A percentile compares a stretch with the other conserved stretches of the same genome.
phyloP scores from a whole-genome alignment of 352 stramenopile genomes.

The Phytophthora pinifolia region DNA sequence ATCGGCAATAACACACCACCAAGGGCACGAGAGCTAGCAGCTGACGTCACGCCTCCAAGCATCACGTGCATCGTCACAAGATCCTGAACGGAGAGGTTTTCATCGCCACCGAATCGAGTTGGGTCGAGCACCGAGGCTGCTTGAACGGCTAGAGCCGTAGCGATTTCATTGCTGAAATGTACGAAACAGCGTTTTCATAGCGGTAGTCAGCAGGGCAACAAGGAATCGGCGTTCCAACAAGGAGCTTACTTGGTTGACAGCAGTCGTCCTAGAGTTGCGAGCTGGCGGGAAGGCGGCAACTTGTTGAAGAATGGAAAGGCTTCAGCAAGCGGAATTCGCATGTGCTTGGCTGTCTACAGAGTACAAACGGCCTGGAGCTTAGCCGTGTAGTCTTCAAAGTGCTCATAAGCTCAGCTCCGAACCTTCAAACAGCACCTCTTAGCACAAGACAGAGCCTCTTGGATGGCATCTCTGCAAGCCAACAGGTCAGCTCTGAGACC shows the following conservation, averaged over 20 bases:
- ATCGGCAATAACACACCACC: slow-evolving; percentile 22
- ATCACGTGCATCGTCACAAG: slow-evolving; percentile 25
- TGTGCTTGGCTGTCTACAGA: slow-evolving; percentile 21
- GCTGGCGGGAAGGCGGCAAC: slow-evolving; percentile 7
- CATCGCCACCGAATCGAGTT: slow-evolving; percentile 14
- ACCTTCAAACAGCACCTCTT: slow-evolving; percentile 18
- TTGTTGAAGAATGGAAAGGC: slow-evolving; percentile 12
- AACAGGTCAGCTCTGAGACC: neutral
- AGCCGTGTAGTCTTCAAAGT: too few relatives aligned
- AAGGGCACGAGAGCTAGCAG: slow-evolving; percentile 11
- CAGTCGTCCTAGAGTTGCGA: slow-evolving; percentile 12
- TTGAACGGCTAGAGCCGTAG: slow-evolving; percentile 14
- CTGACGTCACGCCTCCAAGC: slow-evolving; percentile 23
- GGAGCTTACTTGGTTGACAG: slow-evolving; percentile 10
- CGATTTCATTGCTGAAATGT: neutral
- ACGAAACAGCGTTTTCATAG: neutral
- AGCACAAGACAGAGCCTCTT: slow-evolving; percentile 14
- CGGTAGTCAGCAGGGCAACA: neutral
- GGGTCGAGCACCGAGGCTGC: slow-evolving; percentile 14
- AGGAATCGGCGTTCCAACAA: neutral
- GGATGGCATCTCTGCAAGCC: slow-evolving; percentile 14
- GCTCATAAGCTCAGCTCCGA: neutral
- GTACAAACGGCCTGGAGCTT: neutral
- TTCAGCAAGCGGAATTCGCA: slow-evolving; percentile 24
- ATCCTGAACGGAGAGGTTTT: slow-evolving; percentile 4